A percentile compares a stretch with the other conserved stretches of the same genome.
Conservation (phyloP, 176 grass and related monocot species). For the Avena atlantica region DNA sequence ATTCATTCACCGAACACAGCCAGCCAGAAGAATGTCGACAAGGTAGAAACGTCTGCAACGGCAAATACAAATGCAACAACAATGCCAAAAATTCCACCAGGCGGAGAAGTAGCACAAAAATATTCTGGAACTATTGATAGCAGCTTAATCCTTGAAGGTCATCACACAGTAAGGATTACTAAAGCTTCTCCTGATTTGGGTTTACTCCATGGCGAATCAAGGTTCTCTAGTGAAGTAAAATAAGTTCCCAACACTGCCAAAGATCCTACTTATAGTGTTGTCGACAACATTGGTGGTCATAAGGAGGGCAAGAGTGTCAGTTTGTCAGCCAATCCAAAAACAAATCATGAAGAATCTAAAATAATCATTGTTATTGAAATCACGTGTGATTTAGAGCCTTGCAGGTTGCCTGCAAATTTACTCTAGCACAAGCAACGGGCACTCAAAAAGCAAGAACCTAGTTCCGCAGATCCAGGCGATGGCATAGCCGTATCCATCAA, state of each 20-base stretch:
- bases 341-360: constrained; percentile 39
- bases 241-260: not conserved
- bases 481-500: not conserved
- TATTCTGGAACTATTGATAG: constrained; percentile 18
- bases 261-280: not conserved
- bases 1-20: not conserved
- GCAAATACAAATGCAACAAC: not conserved
- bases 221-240: not conserved
- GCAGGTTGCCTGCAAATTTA: constrained; percentile 18
- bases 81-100: constrained; percentile 17
- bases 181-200: not conserved
- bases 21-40: constrained; percentile 3
- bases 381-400: not conserved
- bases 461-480: not conserved
- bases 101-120: not conserved
- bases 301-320: not conserved
- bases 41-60: constrained; percentile 5
- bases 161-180: constrained; percentile 13
- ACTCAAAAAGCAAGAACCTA: not conserved
- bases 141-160: constrained; percentile 18
- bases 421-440: constrained; percentile 23
- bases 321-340: constrained; percentile 15
- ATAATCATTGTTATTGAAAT: not conserved
- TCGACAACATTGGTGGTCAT: not conserved
- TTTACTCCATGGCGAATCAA: not conserved